Percentiles rank a stretch among this genome's conserved stretches.
Conservation (phyloP, 371 early-diverging fungal species). For the Catenaria anguillulae region DNA sequence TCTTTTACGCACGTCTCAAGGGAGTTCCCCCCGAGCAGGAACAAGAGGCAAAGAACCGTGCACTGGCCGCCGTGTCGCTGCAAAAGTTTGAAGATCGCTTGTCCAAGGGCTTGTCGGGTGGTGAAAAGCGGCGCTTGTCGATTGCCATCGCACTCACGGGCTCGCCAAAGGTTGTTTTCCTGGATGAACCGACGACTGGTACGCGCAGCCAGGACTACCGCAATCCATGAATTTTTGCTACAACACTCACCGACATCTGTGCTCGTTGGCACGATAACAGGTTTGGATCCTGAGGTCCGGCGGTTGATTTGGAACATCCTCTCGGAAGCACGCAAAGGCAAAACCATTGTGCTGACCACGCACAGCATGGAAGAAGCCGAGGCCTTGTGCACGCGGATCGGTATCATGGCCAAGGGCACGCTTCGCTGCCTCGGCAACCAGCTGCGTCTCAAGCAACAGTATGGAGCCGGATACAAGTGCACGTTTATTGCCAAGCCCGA, state of each 20-base stretch:
- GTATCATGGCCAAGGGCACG: constrained; percentile 57
- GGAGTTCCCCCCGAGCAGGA: constrained; percentile 37
- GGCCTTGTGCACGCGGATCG: constrained; percentile 33
- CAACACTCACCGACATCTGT: no score
- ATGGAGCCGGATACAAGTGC: constrained; percentile 54
- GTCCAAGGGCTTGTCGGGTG: constrained; percentile 37
- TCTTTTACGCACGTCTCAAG: no score
- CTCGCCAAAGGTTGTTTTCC: constrained; percentile 31
- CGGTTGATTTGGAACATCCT: constrained; percentile 58
- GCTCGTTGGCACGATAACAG: no score
- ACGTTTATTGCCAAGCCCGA: constrained; percentile 26
- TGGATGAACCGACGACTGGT: no score
- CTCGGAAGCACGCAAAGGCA: constrained; percentile 32
- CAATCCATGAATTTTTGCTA: no score
- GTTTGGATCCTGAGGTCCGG: no score
- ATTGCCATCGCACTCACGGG: constrained; percentile 55
- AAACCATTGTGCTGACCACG: constrained; percentile 46
- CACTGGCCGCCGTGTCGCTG: constrained; percentile 36
- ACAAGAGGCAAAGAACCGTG: constrained; percentile 23
- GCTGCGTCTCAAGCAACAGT: constrained; percentile 46
- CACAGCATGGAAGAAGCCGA: no score
- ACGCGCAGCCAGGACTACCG: no score
- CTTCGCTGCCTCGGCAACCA: constrained; percentile 46
- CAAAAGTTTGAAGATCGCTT: constrained; percentile 28
- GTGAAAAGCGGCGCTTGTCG: constrained; percentile 49